A percentile compares a stretch with the other conserved stretches of the same genome.
Conservation (phyloP, 192 early-diverging fungal species). For the Ambispora gerdemannii region DNA sequence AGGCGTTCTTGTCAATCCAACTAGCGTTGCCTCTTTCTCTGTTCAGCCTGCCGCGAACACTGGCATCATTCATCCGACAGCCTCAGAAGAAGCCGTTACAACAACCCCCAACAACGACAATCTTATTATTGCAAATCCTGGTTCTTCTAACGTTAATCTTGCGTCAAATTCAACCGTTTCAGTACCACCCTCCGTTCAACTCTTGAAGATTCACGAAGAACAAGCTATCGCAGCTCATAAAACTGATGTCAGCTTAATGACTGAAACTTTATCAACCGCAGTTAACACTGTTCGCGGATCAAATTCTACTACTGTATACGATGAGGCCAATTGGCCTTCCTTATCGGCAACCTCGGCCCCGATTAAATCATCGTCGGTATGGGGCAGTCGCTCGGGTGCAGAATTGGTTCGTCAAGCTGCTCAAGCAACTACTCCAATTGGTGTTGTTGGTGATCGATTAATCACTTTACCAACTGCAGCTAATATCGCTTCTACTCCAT, state of each 20-base stretch:
- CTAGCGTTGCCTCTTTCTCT: not conserved
- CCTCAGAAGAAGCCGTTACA: not conserved
- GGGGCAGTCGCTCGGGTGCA: constrained; percentile 9
- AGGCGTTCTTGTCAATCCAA: not conserved
- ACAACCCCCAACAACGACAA: not conserved
- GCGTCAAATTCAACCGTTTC: not conserved
- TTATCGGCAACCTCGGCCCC: not conserved
- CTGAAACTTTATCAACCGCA: not conserved
- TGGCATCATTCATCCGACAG: not conserved
- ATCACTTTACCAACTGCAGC: not conserved
- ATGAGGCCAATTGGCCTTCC: constrained; percentile 3
- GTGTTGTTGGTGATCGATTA: not conserved
- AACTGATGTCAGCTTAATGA: not conserved
- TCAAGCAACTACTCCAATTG: not conserved
- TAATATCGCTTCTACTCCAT: not conserved
- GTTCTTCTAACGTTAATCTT: too few species aligned
- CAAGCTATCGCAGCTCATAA: not conserved
- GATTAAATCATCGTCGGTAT: not conserved
- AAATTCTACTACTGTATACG: not conserved
- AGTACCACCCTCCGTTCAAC: not conserved
- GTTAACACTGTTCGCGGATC: not conserved
- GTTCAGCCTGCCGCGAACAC: not conserved
- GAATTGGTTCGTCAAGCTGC: not conserved
- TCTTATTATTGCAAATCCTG: too few species aligned
- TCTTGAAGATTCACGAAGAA: constrained; percentile 15